phyloP scores from a whole-genome alignment of 2,329 filamentous ascomycete genomes.

The Pleochaeta shiraiana region DNA sequence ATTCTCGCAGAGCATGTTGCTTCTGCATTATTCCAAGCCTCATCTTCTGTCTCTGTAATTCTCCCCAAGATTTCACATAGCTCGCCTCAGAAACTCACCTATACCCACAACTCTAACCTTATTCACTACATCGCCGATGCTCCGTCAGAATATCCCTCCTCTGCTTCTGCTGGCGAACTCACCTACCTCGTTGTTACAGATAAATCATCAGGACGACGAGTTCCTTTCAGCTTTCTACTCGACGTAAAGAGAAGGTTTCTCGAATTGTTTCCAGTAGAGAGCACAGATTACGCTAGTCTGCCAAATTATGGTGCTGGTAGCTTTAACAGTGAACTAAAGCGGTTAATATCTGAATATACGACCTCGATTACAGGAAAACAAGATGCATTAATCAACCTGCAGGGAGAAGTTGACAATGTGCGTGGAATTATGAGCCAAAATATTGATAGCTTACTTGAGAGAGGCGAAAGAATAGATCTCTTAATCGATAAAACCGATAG shows the following conservation, averaged over 20 bases:
- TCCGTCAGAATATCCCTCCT: slow-evolving; percentile 36
- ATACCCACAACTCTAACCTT: slow-evolving; percentile 76
- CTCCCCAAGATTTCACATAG: slow-evolving; percentile 83
- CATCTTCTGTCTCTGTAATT: slow-evolving; percentile 76
- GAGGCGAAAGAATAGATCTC: slow-evolving; percentile 81
- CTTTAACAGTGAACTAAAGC: slow-evolving; percentile 63
- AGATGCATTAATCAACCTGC: slow-evolving; percentile 66
- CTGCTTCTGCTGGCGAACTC: slow-evolving; percentile 51
- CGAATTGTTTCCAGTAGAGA: slow-evolving; percentile 37
- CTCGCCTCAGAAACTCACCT: slow-evolving; percentile 70
- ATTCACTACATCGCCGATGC: slow-evolving; percentile 91
- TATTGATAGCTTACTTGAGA: slow-evolving; percentile 72
- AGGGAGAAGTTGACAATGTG: slow-evolving; percentile 81
- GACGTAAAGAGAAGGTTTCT: slow-evolving; percentile 84
- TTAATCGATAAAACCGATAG: slow-evolving; percentile 94
- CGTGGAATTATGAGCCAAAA: slow-evolving; percentile 89
- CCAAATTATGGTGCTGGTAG: slow-evolving; percentile 77
- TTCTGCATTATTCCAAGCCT: slow-evolving; percentile 61
- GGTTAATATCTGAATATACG: slow-evolving; percentile 66
- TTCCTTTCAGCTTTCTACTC: slow-evolving; percentile 81
- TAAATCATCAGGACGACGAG: slow-evolving; percentile 57
- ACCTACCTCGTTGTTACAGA: slow-evolving; percentile 85
- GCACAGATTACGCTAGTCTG: slow-evolving; percentile 51
- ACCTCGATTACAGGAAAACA: slow-evolving; percentile 51
- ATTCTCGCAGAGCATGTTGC: slow-evolving; percentile 88